Base-by-base conservation (phyloP, 23 red algal genomes). In the Gracilaria caudata region DNA sequence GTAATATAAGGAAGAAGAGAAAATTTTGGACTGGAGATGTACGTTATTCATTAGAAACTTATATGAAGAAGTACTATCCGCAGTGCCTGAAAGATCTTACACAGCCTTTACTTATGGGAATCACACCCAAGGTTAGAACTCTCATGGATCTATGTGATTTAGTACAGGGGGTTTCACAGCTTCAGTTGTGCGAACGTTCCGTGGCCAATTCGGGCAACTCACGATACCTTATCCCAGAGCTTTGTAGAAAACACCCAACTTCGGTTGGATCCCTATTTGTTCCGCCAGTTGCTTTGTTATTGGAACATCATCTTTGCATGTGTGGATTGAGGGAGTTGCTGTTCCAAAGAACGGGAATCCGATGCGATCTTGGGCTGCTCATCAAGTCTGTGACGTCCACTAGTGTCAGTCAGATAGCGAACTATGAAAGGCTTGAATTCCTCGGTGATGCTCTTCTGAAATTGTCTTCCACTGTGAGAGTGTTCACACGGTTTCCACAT, bases 351-450 rank as follows among this genome's bases (percentile, higher is more conserved):
- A 63, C 78, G 4, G 68, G 76, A 25, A 57, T 58, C 26, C 55
- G 32, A 17, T 61, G 61, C 19, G 77, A 81, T 23, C 53, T 82
- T 36, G 45, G 59, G 3, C 36, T 81, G 17, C 30, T 91, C 12
- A 68, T 54, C 25, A 76, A 38, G 40, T 71, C 76, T 59, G 45
- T 91, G 20, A 91, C 87, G 19, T 59, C 87, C 20, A 82, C 32
- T 9, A 29, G 24, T 53, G 75, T 91, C 7, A 81, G 78, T 54
- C 36, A 46, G 19, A 64, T 66, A 35, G 44, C 56, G 17, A 93
- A 93, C 37, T 93, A 93, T 51, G 90, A 93, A 34, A 81, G 90
- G 13, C 51, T 86, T 20, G 90, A 93, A 73, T 79, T 93, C 21
- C 58, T 93, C 16, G 90, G 90, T 19, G 90, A 93, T 43, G 41